A percentile compares a stretch with the other conserved stretches of the same genome.
Evolutionary conservation across 163 green algal genomes (phyloP).

Genomic region (Chlorella variabilis): DNA sequence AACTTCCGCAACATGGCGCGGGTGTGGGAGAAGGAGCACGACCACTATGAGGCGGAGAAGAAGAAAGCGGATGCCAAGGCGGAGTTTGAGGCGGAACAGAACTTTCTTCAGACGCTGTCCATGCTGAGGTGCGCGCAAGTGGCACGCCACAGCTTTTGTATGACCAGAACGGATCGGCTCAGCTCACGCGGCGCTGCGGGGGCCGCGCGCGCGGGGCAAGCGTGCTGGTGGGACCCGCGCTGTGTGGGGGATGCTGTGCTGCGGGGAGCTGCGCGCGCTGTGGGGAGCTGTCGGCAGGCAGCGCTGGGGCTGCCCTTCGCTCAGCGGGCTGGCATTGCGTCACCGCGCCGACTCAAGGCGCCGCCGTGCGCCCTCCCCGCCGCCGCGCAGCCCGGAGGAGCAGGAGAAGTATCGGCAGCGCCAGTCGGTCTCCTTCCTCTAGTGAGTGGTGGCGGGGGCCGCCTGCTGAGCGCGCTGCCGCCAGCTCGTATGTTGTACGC

Average conservation of each 20-base stretch:
- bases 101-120: constrained; percentile 70
- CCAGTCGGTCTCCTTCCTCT: constrained; percentile 71
- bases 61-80: constrained; percentile 54
- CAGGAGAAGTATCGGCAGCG: constrained; percentile 61
- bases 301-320: too few relatives aligned
- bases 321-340: too few relatives aligned
- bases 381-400: constrained; percentile 54
- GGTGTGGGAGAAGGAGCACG: constrained; percentile 72
- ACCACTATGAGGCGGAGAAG: constrained; percentile 57
- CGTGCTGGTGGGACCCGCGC: too few relatives aligned
- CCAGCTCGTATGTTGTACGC: too few relatives aligned
- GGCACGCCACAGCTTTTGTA: neutral
- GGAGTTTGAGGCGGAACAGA: constrained; percentile 85
- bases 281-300: too few relatives aligned
- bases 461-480: neutral
- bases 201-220: too few relatives aligned
- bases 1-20: constrained; percentile 68
- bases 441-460: constrained; percentile 40
- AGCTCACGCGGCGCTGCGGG: too few relatives aligned
- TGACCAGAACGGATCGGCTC: too few relatives aligned
- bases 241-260: too few relatives aligned
- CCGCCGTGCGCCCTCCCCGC: too few relatives aligned
- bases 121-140: constrained; percentile 55
- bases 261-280: too few relatives aligned
- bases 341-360: too few relatives aligned